Evolutionary conservation across 352 stramenopile species (phyloP).

Genomic region (Phytophthora syringae): DNA sequence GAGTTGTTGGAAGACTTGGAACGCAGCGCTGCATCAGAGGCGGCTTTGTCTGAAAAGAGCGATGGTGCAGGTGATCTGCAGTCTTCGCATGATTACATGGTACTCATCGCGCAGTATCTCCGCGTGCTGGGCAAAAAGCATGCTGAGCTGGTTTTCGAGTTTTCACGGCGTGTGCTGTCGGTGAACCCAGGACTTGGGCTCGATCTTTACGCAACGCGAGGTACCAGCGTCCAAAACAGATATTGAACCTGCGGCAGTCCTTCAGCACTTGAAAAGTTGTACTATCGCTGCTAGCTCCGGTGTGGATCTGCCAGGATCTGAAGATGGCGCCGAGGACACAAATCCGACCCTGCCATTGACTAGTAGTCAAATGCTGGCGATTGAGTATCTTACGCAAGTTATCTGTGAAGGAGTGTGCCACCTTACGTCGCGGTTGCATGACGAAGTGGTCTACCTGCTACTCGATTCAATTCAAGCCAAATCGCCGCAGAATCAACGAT

Average conservation of each 20-base stretch:
- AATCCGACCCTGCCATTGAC: slow-evolving; percentile 52
- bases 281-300: slow-evolving; percentile 19
- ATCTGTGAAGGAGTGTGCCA: slow-evolving; percentile 49
- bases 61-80: slow-evolving; percentile 24
- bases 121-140: slow-evolving; percentile 67
- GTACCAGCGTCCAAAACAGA: slow-evolving; percentile 56
- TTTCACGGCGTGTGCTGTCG: slow-evolving; percentile 73
- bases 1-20: slow-evolving; percentile 85
- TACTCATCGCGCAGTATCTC: slow-evolving; percentile 73
- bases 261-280: slow-evolving; percentile 79
- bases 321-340: slow-evolving; percentile 15
- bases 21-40: slow-evolving; percentile 46
- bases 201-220: slow-evolving; percentile 81
- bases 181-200: slow-evolving; percentile 58
- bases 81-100: slow-evolving; percentile 58
- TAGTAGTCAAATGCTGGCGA: slow-evolving; percentile 70
- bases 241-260: slow-evolving; percentile 64
- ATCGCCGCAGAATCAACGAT: slow-evolving; percentile 31
- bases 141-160: slow-evolving; percentile 80
- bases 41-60: slow-evolving; percentile 10
- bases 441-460: slow-evolving; percentile 82
- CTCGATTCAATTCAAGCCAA: slow-evolving; percentile 72
- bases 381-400: slow-evolving; percentile 82
- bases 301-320: neutral
- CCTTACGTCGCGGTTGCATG: slow-evolving; percentile 63